These are phyloP conservation scores for Saraca asoca DNA, from an alignment of 331 rosid species.

Conservation along the genomic window DNA sequence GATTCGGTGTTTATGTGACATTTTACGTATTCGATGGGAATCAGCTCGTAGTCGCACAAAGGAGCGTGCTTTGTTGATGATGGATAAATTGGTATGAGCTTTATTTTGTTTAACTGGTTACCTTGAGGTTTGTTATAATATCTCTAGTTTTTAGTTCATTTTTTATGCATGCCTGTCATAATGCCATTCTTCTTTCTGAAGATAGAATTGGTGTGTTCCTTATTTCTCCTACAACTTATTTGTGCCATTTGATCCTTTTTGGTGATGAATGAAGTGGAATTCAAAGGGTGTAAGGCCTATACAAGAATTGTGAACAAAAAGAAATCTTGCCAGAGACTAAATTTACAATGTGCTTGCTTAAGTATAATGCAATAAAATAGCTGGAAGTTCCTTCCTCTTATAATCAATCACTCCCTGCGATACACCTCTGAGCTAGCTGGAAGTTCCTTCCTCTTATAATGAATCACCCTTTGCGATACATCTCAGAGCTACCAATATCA, in stretches of 20 bases:
- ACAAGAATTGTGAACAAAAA: background rate
- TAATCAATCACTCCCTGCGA: background rate
- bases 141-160: conserved; percentile 17
- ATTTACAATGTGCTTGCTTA: background rate
- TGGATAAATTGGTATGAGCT: conserved; percentile 80
- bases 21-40: conserved; percentile 92
- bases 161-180: conserved; percentile 17
- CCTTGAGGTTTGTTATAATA: conserved; percentile 15
- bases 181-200: conserved; percentile 7
- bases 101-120: conserved; percentile 15
- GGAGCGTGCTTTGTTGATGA: conserved; percentile 85
- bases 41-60: conserved; percentile 84
- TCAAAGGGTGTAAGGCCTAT: background rate
- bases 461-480: background rate
- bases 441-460: too few species aligned
- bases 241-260: conserved; percentile 8
- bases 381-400: background rate
- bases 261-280: background rate
- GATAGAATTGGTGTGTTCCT: background rate
- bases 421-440: conserved; percentile 3
- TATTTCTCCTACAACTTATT: background rate
- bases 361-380: background rate
- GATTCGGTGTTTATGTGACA: conserved; percentile 66
- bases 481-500: background rate
- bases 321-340: background rate